phyloP scores from a whole-genome alignment of 1,284 basidiomycete genomes.

The Microbotryum lychnidis-dioicae region DNA sequence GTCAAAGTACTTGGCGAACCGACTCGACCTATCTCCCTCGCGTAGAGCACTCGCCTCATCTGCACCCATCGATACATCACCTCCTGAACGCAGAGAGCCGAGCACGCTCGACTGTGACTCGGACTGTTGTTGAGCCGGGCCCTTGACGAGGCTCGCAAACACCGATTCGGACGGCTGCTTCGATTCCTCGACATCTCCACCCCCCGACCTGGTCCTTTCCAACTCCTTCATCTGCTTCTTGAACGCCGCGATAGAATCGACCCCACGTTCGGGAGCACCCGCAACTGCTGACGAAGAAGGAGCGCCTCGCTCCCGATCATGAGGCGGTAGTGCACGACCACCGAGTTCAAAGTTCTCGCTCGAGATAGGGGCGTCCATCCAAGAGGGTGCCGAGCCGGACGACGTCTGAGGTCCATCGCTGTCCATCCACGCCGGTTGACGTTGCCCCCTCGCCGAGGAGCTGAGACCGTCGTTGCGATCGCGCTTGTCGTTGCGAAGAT shows the following conservation, averaged over 20 bases:
- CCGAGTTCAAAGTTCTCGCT: conserved; percentile 2
- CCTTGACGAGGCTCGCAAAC: neutral
- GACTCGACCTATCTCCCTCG: conserved; percentile 12
- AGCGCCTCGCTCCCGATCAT: neutral
- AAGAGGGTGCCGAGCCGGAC: conserved; percentile 8
- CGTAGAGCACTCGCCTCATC: neutral
- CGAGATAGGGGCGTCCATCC: conserved; percentile 22
- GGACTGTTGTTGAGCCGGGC: neutral
- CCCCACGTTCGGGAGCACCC: conserved; percentile 4
- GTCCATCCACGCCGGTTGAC: conserved; percentile 27
- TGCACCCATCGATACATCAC: neutral
- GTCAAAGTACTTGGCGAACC: conserved; percentile 30
- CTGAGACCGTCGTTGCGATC: neutral
- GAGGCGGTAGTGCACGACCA: neutral
- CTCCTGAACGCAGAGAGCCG: conserved; percentile 16
- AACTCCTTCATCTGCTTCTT: conserved; percentile 31
- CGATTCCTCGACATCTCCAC: conserved; percentile 7
- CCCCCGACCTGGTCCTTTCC: conserved; percentile 9
- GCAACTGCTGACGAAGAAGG: neutral
- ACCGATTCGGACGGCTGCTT: conserved; percentile 1
- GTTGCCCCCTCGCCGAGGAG: neutral
- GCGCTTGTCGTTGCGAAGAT: conserved; percentile 1
- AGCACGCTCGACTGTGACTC: conserved; percentile 16
- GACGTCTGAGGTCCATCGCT: conserved; percentile 6
- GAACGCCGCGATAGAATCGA: conserved; percentile 25